Conservation (phyloP, 805 yeast genomes). For the Wickerhamiella alocasiicola region DNA sequence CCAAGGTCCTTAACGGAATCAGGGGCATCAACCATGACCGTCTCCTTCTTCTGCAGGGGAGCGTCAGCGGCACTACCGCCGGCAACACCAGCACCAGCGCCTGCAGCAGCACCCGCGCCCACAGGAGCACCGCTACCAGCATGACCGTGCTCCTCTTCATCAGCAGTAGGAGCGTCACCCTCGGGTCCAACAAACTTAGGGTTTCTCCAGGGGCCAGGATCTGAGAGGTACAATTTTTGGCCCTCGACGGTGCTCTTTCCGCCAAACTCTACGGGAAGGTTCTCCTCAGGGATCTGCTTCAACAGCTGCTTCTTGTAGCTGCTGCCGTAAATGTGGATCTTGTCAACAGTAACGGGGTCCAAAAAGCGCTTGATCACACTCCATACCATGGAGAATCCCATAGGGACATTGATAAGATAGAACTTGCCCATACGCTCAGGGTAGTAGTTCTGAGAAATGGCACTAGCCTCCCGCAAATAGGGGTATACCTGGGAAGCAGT, state of each 20-base stretch:
- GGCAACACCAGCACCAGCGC: not conserved
- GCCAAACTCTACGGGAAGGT: constrained; percentile 84
- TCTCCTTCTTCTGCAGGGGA: not conserved
- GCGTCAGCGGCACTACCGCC: not conserved
- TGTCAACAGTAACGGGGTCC: constrained; percentile 94
- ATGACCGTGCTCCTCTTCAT: not conserved
- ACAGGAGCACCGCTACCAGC: not conserved
- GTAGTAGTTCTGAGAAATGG: constrained; percentile 91
- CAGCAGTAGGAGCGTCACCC: constrained; percentile 67
- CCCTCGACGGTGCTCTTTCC: constrained; percentile 54
- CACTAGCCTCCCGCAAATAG: constrained; percentile 85
- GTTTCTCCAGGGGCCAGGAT: constrained; percentile 97
- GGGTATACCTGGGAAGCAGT: constrained; percentile 75
- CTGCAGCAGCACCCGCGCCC: not conserved
- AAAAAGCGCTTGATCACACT: constrained; percentile 81
- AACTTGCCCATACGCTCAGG: constrained; percentile 99
- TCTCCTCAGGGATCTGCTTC: constrained; percentile 86
- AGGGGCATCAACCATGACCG: constrained; percentile 2
- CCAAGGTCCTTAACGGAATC: not conserved
- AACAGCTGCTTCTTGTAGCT: constrained; percentile 70
- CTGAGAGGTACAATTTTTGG: constrained; percentile 67
- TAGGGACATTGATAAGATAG: constrained; percentile 91
- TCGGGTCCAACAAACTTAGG: constrained; percentile 81
- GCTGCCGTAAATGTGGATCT: constrained; percentile 76
- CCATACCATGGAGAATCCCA: constrained; percentile 93